Evolutionary conservation across 768 basidiomycete species (phyloP).

Genomic region (Pleurotus djamor): DNA sequence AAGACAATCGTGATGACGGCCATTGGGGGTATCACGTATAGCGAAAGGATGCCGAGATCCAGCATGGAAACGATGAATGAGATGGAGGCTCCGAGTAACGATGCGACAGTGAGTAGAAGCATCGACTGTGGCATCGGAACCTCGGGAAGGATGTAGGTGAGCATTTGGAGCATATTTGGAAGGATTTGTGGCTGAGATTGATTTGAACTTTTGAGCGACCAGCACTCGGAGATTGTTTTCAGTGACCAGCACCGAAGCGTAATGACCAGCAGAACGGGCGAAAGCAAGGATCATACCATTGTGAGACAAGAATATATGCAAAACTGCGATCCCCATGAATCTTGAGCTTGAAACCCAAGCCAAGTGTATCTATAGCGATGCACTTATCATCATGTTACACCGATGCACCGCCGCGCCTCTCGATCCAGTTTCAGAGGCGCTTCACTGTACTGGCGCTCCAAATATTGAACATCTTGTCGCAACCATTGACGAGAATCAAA

Average conservation of each 20-base stretch:
- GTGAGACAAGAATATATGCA: not conserved
- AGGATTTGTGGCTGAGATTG: not conserved
- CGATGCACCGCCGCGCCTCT: not conserved
- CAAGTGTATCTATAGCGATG: constrained; percentile 4
- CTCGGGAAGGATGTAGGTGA: not conserved
- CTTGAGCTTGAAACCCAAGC: not conserved
- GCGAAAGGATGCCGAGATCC: constrained; percentile 29
- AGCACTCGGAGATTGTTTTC: constrained; percentile 9
- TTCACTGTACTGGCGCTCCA: not conserved
- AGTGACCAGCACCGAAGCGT: constrained; percentile 26
- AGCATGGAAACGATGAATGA: constrained; percentile 27
- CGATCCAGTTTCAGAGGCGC: not conserved
- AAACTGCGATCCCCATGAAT: not conserved
- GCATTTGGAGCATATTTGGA: not conserved
- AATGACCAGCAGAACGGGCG: constrained; percentile 22
- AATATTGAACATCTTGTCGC: not conserved
- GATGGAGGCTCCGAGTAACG: constrained; percentile 18
- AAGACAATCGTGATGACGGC: constrained; percentile 26
- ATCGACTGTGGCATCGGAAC: constrained; percentile 22
- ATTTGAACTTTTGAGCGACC: constrained; percentile 11
- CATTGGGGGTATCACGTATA: constrained; percentile 27
- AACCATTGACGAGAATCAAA: too few relatives aligned
- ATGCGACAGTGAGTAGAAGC: constrained; percentile 23
- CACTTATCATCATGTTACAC: not conserved
- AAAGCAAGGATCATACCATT: not conserved